phyloP scores from a whole-genome alignment of 352 stramenopile genomes.

The Pilasporangium apinafurcum region DNA sequence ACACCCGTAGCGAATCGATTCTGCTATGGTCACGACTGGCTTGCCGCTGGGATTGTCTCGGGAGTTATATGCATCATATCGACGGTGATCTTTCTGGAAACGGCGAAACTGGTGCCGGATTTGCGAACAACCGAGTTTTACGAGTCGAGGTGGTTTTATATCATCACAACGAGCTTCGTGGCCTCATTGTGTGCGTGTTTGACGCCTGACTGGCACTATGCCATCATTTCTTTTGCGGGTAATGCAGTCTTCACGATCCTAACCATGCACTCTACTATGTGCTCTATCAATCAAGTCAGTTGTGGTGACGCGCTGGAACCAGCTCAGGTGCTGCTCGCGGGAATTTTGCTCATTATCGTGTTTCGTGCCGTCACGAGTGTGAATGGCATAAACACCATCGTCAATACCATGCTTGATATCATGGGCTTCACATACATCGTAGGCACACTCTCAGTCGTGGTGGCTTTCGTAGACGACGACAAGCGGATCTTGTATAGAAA shows the following conservation, averaged over 20 bases:
- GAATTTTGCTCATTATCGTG: conserved; percentile 31
- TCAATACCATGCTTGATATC: conserved; percentile 43
- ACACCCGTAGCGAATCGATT: conserved; percentile 10
- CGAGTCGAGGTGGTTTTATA: conserved; percentile 37
- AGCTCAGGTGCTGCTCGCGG: conserved; percentile 20
- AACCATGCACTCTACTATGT: conserved; percentile 54
- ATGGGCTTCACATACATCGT: conserved; percentile 62
- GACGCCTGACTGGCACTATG: conserved; percentile 44
- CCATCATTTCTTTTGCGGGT: conserved; percentile 28
- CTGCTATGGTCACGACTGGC: conserved; percentile 31
- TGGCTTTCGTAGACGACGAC: conserved; percentile 59
- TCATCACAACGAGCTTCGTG: conserved; percentile 24
- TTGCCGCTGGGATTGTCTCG: conserved; percentile 31
- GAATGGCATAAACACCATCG: conserved; percentile 19
- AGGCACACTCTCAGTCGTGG: conserved; percentile 37
- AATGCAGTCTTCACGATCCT: conserved; percentile 42
- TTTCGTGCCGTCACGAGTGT: conserved; percentile 32
- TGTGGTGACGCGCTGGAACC: conserved; percentile 30
- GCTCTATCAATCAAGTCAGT: conserved; percentile 44
- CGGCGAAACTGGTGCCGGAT: conserved; percentile 19
- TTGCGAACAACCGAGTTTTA: conserved; percentile 48
- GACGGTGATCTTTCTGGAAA: conserved; percentile 22
- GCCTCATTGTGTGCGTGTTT: conserved; percentile 36
- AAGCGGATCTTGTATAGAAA: conserved; percentile 45
- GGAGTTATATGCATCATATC: conserved; percentile 17